Evolutionary conservation across 306 rosid genomes (phyloP).

Genomic region (Pueraria montana): DNA sequence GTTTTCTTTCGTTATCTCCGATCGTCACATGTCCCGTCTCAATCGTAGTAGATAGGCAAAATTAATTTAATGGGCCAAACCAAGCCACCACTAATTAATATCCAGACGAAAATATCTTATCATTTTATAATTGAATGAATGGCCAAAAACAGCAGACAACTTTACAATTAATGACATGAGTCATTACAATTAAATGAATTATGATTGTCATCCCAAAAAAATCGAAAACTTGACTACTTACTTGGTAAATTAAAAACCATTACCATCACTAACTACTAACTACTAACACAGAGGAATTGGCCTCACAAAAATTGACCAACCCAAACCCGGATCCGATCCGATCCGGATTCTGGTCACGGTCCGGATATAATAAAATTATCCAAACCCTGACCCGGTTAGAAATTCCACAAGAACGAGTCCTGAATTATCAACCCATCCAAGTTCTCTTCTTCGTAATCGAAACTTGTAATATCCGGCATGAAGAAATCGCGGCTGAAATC

Average conservation of each 20-base stretch:
- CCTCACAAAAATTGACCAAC: conserved; percentile 42
- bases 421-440: conserved; percentile 52
- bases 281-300: background rate
- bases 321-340: background rate
- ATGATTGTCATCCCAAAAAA: background rate
- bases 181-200: background rate
- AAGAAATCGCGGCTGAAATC: conserved; percentile 55
- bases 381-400: conserved; percentile 40
- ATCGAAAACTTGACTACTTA: background rate
- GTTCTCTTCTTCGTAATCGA: conserved; percentile 66
- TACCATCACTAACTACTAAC: background rate
- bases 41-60: background rate
- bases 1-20: background rate
- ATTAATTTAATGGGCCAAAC: background rate
- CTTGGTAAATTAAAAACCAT: background rate
- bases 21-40: background rate
- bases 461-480: conserved; percentile 39
- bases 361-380: conserved; percentile 46
- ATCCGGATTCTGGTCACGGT: background rate
- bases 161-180: background rate
- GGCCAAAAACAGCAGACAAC: background rate
- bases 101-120: background rate
- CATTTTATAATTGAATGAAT: conserved; percentile 28
- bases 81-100: background rate
- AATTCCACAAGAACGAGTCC: conserved; percentile 75